Evolutionary conservation across 1,139 yeast genomes (phyloP).

Genomic region (Diutina scorzettiae): DNA sequence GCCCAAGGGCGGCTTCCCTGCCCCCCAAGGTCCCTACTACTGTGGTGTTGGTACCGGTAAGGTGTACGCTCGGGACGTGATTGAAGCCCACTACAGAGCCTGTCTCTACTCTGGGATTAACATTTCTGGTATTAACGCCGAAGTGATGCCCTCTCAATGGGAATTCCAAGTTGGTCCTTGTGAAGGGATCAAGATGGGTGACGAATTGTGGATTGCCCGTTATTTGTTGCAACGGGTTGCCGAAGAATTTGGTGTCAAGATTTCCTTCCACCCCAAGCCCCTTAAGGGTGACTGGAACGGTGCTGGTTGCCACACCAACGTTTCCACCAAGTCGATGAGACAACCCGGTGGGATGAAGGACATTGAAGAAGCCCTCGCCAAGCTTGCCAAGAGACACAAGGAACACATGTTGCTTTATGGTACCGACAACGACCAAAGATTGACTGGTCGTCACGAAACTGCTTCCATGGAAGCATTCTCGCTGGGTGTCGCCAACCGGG

Average conservation of each 20-base stretch:
- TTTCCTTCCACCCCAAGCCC: conserved; percentile 98
- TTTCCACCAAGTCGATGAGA: conserved; percentile 88
- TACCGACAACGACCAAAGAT: conserved; percentile 85
- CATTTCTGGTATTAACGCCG: conserved; percentile 96
- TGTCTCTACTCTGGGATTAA: conserved; percentile 84
- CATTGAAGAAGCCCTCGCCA: conserved; percentile 86
- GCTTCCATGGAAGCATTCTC: conserved; percentile 87
- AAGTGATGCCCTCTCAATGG: conserved; percentile 99
- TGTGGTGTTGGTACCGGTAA: conserved; percentile 99
- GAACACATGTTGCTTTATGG: conserved; percentile 96
- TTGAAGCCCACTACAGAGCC: conserved; percentile 98
- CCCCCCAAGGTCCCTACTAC: conserved; percentile 99
- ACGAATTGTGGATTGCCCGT: conserved; percentile 92
- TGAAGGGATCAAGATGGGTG: conserved; percentile 92
- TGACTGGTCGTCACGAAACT: conserved; percentile 98
- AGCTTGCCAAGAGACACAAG: conserved; percentile 89
- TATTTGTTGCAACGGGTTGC: conserved; percentile 89
- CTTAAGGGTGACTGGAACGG: conserved; percentile 99
- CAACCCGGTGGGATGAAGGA: conserved; percentile 89
- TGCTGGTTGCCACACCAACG: conserved; percentile 99
- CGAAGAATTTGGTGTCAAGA: conserved; percentile 97
- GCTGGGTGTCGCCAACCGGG: conserved; percentile 99
- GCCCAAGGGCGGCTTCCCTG: conserved; percentile 99
- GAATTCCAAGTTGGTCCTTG: conserved; percentile 99
- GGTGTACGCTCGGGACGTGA: conserved; percentile 95